Conservation (phyloP, 2,329 filamentous ascomycete genomes). For the Pseudogymnoascus sp. region DNA sequence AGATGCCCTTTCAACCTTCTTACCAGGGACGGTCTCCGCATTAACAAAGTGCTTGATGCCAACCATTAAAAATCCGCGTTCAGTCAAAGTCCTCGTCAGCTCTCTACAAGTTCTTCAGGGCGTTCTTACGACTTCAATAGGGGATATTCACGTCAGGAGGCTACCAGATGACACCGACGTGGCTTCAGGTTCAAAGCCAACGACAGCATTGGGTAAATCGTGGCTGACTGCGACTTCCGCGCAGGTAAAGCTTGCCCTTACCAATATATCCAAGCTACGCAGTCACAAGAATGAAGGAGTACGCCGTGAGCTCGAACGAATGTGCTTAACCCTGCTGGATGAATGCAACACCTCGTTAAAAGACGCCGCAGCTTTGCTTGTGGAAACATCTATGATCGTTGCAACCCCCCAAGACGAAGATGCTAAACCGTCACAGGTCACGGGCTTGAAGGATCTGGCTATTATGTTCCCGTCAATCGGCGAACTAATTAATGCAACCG, state of each 20-base stretch:
- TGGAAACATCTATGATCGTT: conserved; percentile 74
- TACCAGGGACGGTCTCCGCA: conserved; percentile 79
- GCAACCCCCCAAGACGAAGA: conserved; percentile 41
- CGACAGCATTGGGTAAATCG: conserved; percentile 26
- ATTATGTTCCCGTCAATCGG: conserved; percentile 52
- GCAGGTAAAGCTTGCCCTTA: conserved; percentile 77
- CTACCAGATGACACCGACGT: conserved; percentile 26
- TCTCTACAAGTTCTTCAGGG: conserved; percentile 50
- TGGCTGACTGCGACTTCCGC: conserved; percentile 76
- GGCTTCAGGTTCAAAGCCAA: conserved; percentile 26
- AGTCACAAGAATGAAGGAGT: conserved; percentile 63
- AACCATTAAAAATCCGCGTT: conserved; percentile 52
- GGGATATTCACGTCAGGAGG: conserved; percentile 46
- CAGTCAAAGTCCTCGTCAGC: conserved; percentile 54
- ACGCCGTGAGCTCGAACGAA: conserved; percentile 52
- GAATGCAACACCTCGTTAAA: conserved; percentile 67
- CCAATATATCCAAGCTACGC: conserved; percentile 67
- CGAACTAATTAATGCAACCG: conserved; percentile 57
- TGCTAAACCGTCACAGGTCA: conserved; percentile 29
- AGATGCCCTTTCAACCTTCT: conserved; percentile 71
- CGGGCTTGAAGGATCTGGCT: conserved; percentile 52
- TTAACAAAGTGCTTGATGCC: conserved; percentile 64
- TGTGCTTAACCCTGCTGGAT: conserved; percentile 70
- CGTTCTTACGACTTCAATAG: conserved; percentile 46
- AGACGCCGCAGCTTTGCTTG: conserved; percentile 60